Evolutionary conservation across 1,284 basidiomycete genomes (phyloP), one percentile per base, ranked within the genome.

Genomic region (Cryptococcus floricola): DNA sequence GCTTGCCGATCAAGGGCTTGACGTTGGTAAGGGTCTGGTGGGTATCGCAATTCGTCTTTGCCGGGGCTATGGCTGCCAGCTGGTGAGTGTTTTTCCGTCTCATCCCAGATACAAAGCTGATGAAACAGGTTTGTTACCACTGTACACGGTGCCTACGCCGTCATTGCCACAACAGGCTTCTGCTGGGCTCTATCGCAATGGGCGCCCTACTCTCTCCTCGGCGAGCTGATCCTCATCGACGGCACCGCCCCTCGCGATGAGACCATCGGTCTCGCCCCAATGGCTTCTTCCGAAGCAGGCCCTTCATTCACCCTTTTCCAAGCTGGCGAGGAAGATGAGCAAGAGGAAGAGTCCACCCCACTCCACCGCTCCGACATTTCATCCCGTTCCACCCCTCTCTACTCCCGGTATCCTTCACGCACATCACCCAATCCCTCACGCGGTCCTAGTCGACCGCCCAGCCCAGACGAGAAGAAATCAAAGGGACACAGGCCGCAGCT

Each of bases 131-230:
- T 80, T 38, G 73, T 77, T 1, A 58, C 62, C 1, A 69, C 67
- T 0, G 77, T 81, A 1, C 50, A 56, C 4, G 71, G 77, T 0
- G 80, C 81, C 0, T 80, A 79, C 50, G 41, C 71, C 6, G 67
- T 82, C 41, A 76, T 83, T 27, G 77, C 74, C 1, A 56, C 77
- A 13, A 79, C 78, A 5, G 81, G 81, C 1, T 77, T 82, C 57
- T 77, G 74, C 39, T 81, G 80, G 79, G 76, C 80, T 6, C 61
- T 81, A 12, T 65, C 73, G 3, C 77, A 77, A 57, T 81, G 80
- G 79, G 73, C 77, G 3, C 80, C 80, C 2, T 80, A 76, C 53
- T 74, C 73, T 7, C 57, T 80, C 28, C 66, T 77, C 5, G 77
- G 75, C 45, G 77, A 78, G 53, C 65, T 77, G 13, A 77, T 78